phyloP scores from a whole-genome alignment of 2,329 filamentous ascomycete genomes.

The Zasmidium cellare region DNA sequence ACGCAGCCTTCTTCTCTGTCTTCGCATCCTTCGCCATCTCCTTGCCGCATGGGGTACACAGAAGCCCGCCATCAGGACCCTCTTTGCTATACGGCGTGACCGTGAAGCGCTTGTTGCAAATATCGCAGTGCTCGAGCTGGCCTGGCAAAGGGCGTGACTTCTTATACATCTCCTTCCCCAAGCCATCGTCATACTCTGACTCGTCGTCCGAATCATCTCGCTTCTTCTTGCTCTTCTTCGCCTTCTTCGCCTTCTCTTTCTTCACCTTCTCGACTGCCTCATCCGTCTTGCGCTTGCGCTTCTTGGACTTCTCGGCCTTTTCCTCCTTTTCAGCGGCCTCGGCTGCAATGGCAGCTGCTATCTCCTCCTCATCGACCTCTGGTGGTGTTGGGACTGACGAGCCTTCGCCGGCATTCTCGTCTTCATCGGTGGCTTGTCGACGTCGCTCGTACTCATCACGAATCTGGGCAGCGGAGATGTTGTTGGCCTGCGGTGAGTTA shows the following conservation, averaged over 20 bases:
- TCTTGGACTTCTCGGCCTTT: constrained; percentile 47
- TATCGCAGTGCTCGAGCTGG: constrained; percentile 84
- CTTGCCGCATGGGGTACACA: constrained; percentile 80
- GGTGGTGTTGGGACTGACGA: constrained; percentile 29
- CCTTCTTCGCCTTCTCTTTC: constrained; percentile 42
- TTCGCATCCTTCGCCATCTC: constrained; percentile 68
- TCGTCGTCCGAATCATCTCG: constrained; percentile 46
- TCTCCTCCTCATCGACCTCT: constrained; percentile 32
- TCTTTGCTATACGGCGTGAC: constrained; percentile 86
- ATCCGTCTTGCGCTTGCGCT: constrained; percentile 59
- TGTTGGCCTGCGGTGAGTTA: constrained; percentile 57
- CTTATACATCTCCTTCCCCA: constrained; percentile 54
- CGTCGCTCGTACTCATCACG: constrained; percentile 59
- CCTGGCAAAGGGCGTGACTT: constrained; percentile 67
- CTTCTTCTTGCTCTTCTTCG: constrained; percentile 43
- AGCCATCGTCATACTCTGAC: constrained; percentile 49
- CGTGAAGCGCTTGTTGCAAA: constrained; percentile 84
- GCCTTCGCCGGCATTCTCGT: constrained; percentile 39
- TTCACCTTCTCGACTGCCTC: constrained; percentile 43
- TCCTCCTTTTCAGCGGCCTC: constrained; percentile 36
- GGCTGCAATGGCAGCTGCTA: constrained; percentile 40
- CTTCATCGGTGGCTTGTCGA: constrained; percentile 48
- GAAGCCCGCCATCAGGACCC: constrained; percentile 78
- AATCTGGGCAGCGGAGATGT: constrained; percentile 68
- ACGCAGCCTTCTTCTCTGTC: constrained; percentile 57